Base-by-base conservation (phyloP, 164 flowering plant species). In the Euptelea pleiosperma region DNA sequence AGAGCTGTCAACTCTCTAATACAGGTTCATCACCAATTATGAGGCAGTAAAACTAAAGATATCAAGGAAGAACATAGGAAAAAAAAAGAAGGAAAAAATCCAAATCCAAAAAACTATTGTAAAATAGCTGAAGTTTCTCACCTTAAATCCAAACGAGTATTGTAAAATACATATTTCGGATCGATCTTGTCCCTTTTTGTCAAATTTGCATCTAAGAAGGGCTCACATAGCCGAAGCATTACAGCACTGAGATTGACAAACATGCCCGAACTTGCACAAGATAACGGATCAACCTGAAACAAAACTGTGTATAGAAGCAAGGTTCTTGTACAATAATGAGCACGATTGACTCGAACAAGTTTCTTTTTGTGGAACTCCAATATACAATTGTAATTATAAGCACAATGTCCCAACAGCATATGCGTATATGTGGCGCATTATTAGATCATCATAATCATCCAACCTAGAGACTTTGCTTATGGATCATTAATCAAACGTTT, bases 241-340 rank as follows among this genome's bases (percentile, higher is more conserved):
- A 88, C 93, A 37, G 96, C 97, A 73, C 97, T 88, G 57, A 94
- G 88, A 70, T 80, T 91, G 41, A 91, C 87, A 82, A 94, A 94
- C 91, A 82, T 83, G 70, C 96, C 99, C 51, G 99, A 86, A 72
- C 97, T 91, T 40, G 99, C 99, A 82, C 88, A 83, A 33, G 95
- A 73, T 55, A 87, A 57, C 57, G 84, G 95, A 75, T 94, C 96
- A 49, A 91, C 96, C 99, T 94, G 86, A 16, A 15, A 49, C 33
- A 33, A 66, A 54, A 57, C 3, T 40, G 21, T 15, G 15, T 4
- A 18, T n/a, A n/a, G n/a, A n/a, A n/a, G n/a, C n/a, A n/a, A n/a
- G n/a, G n/a, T n/a, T n/a, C n/a, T n/a, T n/a, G n/a, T n/a, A n/a
- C n/a, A n/a, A n/a, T n/a, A n/a, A n/a, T n/a, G n/a, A n/a, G n/a